Evolutionary conservation across 2,329 filamentous ascomycete species (phyloP), one percentile per base, ranked within the genome.

Genomic region (Penicillium brevicompactum): DNA sequence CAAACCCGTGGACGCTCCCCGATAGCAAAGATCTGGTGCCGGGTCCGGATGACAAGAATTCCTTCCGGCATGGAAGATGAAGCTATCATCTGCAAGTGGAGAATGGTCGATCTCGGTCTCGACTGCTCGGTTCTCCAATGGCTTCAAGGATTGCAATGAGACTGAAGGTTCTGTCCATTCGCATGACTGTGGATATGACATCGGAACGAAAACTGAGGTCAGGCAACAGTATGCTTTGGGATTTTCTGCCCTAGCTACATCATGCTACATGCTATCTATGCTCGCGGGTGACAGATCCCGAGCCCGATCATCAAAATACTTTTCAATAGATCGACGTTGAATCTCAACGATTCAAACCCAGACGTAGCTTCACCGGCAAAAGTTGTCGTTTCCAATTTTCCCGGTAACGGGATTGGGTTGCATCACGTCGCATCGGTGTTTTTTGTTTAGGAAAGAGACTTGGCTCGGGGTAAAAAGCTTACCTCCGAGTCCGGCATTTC

Each of bases 361-460:
- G 43, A 50, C 41, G 32, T 21, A 52, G 46, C 38, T 49, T 43
- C 16, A 34, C 16, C 42, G 34, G 52, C 41, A 47, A 50, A 48
- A 51, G 43, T 32, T 47, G 49, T 31, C 49, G 7, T 46, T 30
- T 30, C 34, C 31, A 50, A 59, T 63, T 59, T 59, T 61, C 62
- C 59, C 62, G 60, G 46, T 31, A 27, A 52, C 43, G 46, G 52
- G 56, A 58, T 63, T 59, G 53, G 60, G 62, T 66, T 67, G 63
- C 63, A 63, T 66, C 55, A 61, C 56, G 62, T 61, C 48, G 56
- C 46, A 67, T 61, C 60, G 52, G 46, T 56, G 51, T 54, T 57
- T 51, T 48, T 24, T 27, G 5, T 56, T 58, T 58, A 50, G 58
- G 62, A 59, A 61, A 58, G 57, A 59, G 56, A 56, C 58, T 56